Conservation (phyloP, 345 rosid genomes). For the Ceriops zippeliana region DNA sequence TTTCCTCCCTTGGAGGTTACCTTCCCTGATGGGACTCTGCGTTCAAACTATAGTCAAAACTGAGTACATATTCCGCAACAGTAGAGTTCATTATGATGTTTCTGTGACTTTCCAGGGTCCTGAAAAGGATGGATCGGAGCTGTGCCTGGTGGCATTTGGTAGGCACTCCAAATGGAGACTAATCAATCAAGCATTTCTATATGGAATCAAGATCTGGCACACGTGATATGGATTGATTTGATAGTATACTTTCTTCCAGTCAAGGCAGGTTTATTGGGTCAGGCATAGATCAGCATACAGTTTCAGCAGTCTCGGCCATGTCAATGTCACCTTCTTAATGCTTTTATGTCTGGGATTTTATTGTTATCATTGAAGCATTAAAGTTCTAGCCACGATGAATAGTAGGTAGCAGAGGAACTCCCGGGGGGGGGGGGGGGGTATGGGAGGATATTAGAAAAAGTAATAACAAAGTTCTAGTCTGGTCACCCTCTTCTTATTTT, state of each 20-base stretch:
- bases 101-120: neutral
- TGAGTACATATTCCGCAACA: neutral
- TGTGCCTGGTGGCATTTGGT: neutral
- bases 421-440: neutral
- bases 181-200: neutral
- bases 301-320: neutral
- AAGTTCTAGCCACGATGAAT: neutral
- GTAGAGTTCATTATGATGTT: neutral
- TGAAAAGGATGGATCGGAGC: neutral
- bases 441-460: neutral
- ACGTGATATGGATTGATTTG: neutral
- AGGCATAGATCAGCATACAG: neutral
- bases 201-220: slow-evolving; percentile 1
- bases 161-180: neutral
- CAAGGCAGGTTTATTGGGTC: neutral
- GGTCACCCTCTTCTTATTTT: neutral
- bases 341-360: neutral
- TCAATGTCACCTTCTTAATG: neutral
- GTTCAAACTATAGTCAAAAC: neutral
- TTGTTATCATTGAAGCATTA: neutral
- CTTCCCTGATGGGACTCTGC: neutral
- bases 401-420: neutral
- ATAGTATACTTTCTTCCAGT: neutral
- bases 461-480: neutral
- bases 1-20: neutral